These are phyloP conservation scores for Citrus reticulata DNA, from an alignment of 345 rosid genomes.

Conservation along the genomic window DNA sequence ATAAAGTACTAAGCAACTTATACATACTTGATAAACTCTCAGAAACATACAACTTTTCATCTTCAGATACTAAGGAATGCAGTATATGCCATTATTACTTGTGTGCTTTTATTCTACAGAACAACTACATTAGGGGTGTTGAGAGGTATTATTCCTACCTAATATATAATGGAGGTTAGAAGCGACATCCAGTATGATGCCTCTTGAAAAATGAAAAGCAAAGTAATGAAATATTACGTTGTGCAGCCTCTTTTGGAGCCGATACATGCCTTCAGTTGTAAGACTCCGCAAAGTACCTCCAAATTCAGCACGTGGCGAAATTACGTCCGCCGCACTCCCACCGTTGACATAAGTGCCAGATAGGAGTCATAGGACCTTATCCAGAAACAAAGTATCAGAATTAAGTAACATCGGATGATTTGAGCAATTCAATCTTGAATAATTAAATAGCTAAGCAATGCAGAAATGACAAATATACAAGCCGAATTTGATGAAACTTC, in stretches of 20 bases:
- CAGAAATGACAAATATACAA: too few relatives aligned
- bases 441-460: too few relatives aligned
- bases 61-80: too few relatives aligned
- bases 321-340: constrained; percentile 42
- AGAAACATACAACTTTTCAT: too few relatives aligned
- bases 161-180: too few relatives aligned
- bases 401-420: neutral
- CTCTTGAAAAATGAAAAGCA: neutral
- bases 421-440: neutral
- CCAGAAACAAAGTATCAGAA: constrained; percentile 5
- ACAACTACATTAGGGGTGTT: too few relatives aligned
- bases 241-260: constrained; percentile 52
- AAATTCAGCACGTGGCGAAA: constrained; percentile 62
- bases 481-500: too few relatives aligned
- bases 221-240: constrained; percentile 38
- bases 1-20: too few relatives aligned
- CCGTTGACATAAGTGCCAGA: constrained; percentile 65
- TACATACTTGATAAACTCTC: too few relatives aligned
- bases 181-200: neutral
- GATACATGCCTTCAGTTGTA: constrained; percentile 58
- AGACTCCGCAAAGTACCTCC: constrained; percentile 91
- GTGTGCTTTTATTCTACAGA: neutral
- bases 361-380: constrained; percentile 43
- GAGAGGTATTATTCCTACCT: too few relatives aligned
- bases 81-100: neutral